Evolutionary conservation across 164 flowering plant genomes (phyloP).

Genomic region (Umbilicus rupestris): DNA sequence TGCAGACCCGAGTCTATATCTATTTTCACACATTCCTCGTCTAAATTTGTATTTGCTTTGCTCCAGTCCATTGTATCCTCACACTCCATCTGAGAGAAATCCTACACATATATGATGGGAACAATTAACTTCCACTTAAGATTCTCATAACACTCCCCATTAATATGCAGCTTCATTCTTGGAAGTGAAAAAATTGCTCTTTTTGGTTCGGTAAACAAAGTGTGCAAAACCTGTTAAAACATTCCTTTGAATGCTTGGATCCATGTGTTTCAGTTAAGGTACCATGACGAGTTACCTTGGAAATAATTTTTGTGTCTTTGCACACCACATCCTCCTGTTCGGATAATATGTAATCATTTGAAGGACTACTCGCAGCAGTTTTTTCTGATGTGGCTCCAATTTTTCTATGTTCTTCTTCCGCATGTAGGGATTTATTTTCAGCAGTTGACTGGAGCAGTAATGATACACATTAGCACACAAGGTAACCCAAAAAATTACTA

Average conservation of each 20-base stretch:
- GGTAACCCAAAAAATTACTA: not conserved
- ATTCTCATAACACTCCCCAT: not conserved
- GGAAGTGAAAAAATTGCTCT: too few species aligned
- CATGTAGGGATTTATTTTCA: not conserved
- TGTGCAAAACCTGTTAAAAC: too few species aligned
- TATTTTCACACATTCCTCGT: not conserved
- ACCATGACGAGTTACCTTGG: not conserved
- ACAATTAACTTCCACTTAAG: not conserved
- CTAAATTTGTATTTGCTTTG: not conserved
- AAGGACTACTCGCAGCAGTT: not conserved
- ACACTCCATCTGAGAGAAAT: not conserved
- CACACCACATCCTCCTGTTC: not conserved
- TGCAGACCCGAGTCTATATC: not conserved
- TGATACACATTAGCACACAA: not conserved
- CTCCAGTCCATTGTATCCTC: not conserved
- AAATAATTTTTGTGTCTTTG: not conserved
- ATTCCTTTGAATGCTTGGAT: too few species aligned
- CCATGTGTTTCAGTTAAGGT: too few species aligned
- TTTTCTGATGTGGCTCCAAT: not conserved
- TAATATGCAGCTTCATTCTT: too few species aligned
- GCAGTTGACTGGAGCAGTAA: not conserved
- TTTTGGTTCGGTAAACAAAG: too few species aligned
- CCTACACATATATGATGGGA: not conserved
- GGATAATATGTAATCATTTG: not conserved
- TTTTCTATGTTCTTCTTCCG: not conserved